Evolutionary conservation across 2,329 filamentous ascomycete species (phyloP), one percentile per base, ranked within the genome.

Genomic region (Mycogone perniciosa): DNA sequence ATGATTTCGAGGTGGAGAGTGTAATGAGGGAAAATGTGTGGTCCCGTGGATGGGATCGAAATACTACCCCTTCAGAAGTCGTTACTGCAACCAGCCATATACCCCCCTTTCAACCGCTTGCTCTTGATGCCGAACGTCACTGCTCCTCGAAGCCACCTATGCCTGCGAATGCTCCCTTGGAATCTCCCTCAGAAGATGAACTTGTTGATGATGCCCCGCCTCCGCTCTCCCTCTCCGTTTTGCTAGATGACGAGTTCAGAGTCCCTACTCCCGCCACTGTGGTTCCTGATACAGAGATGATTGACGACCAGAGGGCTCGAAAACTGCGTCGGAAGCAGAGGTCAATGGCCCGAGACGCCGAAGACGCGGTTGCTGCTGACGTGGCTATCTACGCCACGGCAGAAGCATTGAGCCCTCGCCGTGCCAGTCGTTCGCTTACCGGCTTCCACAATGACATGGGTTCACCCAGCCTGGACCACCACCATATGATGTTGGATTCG

Each of bases 351-450:
- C 70, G 68, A 35, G 65, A 72, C 11, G 73, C 72, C 11, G 76
- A 81, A 60, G 78, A 80, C 52, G 71, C 73, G 33, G 64, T 80
- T 31, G 77, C 77, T 33, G 74, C 77, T 33, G 77, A 75, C 10
- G 77, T 79, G 27, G 70, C 79, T 27, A 71, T 80, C 20, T 77
- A 77, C 54, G 76, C 78, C 37, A 70, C 76, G 7, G 75, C 70
- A 33, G 74, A 76, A 54, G 71, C 68, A 40, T 60, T 79, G 51
- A 75, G 71, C 51, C 71, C 72, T 42, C 66, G 65, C 20, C 20
- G 3, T 29, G 62, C 60, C 31, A 71, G 68, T 57, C 71, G 63
- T 7, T 47, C 45, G 30, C 53, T 59, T 51, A 51, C 57, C 45
- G 48, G 60, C 44, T 57, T 56, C 31, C 50, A 59, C 43, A 42